Evolutionary conservation across 805 yeast species (phyloP).

Genomic region (Wickerhamomyces mucosus): DNA sequence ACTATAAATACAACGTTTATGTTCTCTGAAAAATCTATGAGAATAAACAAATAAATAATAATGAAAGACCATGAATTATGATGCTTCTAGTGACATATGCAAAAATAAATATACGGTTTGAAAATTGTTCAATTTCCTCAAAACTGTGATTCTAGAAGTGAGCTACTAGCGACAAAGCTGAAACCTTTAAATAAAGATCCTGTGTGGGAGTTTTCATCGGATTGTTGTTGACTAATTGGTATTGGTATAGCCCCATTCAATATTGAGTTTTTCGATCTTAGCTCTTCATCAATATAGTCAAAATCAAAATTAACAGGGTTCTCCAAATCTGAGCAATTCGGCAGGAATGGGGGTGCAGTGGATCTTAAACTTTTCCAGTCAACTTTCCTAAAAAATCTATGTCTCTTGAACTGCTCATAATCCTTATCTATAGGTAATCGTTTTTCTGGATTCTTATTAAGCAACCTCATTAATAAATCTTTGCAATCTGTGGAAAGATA

Average conservation of each 20-base stretch:
- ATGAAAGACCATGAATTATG: not conserved
- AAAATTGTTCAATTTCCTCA: not conserved
- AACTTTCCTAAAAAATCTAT: conserved; percentile 67
- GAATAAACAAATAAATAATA: not conserved
- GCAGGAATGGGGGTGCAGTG: conserved; percentile 63
- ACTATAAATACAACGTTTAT: conserved; percentile 36
- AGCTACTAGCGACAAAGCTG: conserved; percentile 33
- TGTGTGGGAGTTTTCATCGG: not conserved
- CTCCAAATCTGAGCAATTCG: conserved; percentile 63
- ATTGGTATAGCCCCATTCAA: not conserved
- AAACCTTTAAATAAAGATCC: conserved; percentile 31
- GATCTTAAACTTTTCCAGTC: conserved; percentile 50
- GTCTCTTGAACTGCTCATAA: conserved; percentile 36
- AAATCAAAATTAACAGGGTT: conserved; percentile 75
- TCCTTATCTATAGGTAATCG: conserved; percentile 50
- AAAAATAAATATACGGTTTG: not conserved
- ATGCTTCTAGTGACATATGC: not conserved
- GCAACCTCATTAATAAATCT: conserved; percentile 53
- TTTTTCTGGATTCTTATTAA: conserved; percentile 60
- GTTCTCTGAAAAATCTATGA: conserved; percentile 19
- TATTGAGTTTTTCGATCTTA: conserved; percentile 1
- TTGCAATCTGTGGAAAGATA: conserved; percentile 69
- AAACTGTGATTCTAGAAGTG: conserved; percentile 23
- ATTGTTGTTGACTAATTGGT: not conserved
- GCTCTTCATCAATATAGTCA: conserved; percentile 56